Evolutionary conservation across 306 rosid species (phyloP), one percentile per base, ranked within the genome.

Genomic region (Glycine soja): DNA sequence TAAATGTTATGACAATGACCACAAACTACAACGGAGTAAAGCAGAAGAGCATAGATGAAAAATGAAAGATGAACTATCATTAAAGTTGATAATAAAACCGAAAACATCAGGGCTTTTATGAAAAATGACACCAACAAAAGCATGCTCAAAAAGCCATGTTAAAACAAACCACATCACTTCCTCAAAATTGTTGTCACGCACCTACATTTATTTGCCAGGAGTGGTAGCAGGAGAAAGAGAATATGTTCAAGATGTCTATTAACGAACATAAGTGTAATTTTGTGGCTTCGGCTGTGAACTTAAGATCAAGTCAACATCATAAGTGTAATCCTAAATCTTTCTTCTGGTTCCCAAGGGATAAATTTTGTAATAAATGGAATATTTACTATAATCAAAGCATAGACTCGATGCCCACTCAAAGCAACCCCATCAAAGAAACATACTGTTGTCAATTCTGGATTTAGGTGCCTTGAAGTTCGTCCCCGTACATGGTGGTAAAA

Each of bases 131-230:
- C 51, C 52, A 51, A 59, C 19, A 58, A 76, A 71, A 42, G 59
- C 42, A 75, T 38, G 71, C 43, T 57, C 4, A 7, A 74, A 32
- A 77, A 8, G 69, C 58, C 36, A 48, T 34, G 40, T 75, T 40
- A 68, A 43, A 13, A 38, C 36, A 59, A 32, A 15, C 75, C 30
- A 24, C 30, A 24, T 68, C 48, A 67, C 62, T 40, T 73, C 8
- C 64, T 79, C 56, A 72, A 58, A 62, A 50, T 15, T 85, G 61
- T 61, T 36, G 7, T 40, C 80, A 47, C 3, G 58, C 15, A n/a
- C 54, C 48, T 13, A 38, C 75, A 19, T 47, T 51, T 38, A 32
- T 40, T n/a, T 6, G 30, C 14, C 16, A 62, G 5, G 10, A 54
- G 30, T 43, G 71, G 30, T 43, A 65, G 19, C 61, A 74, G 0